These are phyloP conservation scores for Remersonia thermophila DNA, from an alignment of 2,329 filamentous ascomycete species.

Conservation along the genomic window DNA sequence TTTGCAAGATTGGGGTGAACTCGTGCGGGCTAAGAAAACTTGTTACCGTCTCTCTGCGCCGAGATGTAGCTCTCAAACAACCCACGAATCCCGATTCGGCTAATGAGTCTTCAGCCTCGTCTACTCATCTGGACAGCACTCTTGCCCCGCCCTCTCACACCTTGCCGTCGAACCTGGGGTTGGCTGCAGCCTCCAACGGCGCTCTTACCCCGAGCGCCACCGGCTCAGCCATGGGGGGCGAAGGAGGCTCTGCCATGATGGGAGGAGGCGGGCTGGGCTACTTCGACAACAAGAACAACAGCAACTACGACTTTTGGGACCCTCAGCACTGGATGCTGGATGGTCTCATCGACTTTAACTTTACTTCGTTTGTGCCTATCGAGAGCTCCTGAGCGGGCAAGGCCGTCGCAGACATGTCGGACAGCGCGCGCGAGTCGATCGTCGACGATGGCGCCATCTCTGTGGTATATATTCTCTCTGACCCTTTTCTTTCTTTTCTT, in stretches of 20 bases:
- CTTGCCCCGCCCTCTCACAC: slow-evolving; percentile 37
- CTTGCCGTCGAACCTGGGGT: slow-evolving; percentile 35
- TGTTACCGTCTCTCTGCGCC: slow-evolving; percentile 13
- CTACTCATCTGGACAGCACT: slow-evolving; percentile 51
- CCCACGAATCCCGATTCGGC: slow-evolving; percentile 75
- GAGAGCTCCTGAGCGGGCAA: slow-evolving; percentile 34
- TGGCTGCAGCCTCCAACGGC: slow-evolving; percentile 33
- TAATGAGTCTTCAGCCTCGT: slow-evolving; percentile 59
- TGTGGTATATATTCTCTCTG: no score
- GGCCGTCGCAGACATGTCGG: no score
- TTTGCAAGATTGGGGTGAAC: slow-evolving; percentile 10
- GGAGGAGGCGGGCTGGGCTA: slow-evolving; percentile 37
- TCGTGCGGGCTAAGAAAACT: slow-evolving; percentile 23
- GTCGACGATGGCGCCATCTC: no score
- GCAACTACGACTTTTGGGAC: slow-evolving; percentile 79
- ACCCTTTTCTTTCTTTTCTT: no score
- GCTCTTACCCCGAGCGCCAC: slow-evolving; percentile 37
- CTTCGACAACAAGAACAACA: slow-evolving; percentile 53
- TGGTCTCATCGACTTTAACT: slow-evolving; percentile 70
- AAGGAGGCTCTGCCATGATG: slow-evolving; percentile 35
- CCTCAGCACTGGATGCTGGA: slow-evolving; percentile 91
- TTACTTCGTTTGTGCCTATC: slow-evolving; percentile 43
- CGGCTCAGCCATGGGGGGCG: slow-evolving; percentile 30
- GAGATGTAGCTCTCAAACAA: slow-evolving; percentile 63
- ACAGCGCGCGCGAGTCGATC: no score